Percentiles rank a stretch among this genome's conserved stretches.
Conservation (phyloP, 441 rosid species). For the Jatropha multifida region DNA sequence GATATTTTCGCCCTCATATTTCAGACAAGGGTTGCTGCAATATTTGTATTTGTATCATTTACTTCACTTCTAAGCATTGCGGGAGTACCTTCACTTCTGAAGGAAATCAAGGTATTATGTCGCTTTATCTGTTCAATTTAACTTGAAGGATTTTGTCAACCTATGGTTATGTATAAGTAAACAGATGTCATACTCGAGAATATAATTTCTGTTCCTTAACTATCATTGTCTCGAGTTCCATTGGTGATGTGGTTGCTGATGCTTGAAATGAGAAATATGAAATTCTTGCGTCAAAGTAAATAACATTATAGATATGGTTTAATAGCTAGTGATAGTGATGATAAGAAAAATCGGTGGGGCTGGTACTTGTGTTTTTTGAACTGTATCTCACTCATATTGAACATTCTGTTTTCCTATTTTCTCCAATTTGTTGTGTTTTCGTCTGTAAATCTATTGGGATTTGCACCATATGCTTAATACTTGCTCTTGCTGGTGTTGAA, state of each 20-base stretch:
- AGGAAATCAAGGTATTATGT: constrained; percentile 74
- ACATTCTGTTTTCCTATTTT: background rate
- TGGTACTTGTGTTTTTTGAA: background rate
- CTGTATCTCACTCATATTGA: background rate
- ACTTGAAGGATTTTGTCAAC: background rate
- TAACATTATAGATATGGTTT: background rate
- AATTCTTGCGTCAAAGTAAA: background rate
- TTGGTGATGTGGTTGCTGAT: background rate
- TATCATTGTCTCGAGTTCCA: background rate
- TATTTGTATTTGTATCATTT: constrained; percentile 85
- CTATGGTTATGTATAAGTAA: background rate
- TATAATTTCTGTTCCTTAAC: background rate
- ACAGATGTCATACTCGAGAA: background rate
- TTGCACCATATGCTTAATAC: background rate
- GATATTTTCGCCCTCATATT: constrained; percentile 29
- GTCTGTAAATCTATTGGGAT: background rate
- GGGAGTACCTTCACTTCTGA: constrained; percentile 70
- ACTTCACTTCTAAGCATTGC: constrained; percentile 83
- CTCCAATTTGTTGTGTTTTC: background rate
- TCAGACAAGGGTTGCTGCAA: constrained; percentile 90
- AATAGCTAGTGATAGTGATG: background rate
- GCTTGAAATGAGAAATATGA: background rate
- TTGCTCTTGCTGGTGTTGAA: background rate
- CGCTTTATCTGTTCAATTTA: background rate
- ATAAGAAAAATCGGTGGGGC: background rate